Conservation (phyloP, 139 green algal species). For the Chlorella sp. region DNA sequence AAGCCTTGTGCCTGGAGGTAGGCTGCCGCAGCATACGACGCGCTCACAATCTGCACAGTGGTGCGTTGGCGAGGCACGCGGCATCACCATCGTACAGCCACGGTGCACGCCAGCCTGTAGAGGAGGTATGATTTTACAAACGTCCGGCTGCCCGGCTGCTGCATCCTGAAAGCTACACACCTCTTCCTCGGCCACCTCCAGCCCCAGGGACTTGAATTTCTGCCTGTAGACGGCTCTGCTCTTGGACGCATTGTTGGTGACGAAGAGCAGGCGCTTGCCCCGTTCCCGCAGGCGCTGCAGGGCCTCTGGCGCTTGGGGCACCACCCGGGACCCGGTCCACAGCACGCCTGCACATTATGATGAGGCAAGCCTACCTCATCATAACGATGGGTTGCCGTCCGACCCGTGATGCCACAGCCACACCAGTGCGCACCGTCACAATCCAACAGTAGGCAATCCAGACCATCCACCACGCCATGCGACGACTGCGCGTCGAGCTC, state of each 20-base stretch:
- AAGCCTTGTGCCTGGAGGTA: conserved; percentile 54
- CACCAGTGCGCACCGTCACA: conserved; percentile 1
- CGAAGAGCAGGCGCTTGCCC: conserved; percentile 61
- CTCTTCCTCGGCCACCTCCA: conserved; percentile 43
- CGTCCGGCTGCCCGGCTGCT: no score
- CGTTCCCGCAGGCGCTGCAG: conserved; percentile 26
- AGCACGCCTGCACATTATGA: conserved; percentile 7
- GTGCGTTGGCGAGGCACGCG: no score
- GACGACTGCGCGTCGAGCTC: not conserved
- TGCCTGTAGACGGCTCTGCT: no score
- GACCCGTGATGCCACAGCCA: not conserved
- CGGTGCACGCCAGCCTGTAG: no score
- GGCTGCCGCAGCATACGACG: conserved; percentile 54
- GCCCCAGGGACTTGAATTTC: conserved; percentile 45
- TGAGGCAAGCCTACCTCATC: not conserved
- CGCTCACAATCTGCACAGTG: conserved; percentile 46
- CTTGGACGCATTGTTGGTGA: conserved; percentile 65
- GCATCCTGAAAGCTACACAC: conserved; percentile 13
- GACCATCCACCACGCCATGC: not conserved
- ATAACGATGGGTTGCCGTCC: not conserved
- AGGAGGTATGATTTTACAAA: no score
- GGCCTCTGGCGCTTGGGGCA: conserved; percentile 21
- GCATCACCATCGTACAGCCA: no score
- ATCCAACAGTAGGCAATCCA: conserved; percentile 12
- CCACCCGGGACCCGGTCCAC: not conserved